Evolutionary conservation across 345 rosid species (phyloP), one percentile per base, ranked within the genome.

Genomic region (Mallotus nudiflorus): DNA sequence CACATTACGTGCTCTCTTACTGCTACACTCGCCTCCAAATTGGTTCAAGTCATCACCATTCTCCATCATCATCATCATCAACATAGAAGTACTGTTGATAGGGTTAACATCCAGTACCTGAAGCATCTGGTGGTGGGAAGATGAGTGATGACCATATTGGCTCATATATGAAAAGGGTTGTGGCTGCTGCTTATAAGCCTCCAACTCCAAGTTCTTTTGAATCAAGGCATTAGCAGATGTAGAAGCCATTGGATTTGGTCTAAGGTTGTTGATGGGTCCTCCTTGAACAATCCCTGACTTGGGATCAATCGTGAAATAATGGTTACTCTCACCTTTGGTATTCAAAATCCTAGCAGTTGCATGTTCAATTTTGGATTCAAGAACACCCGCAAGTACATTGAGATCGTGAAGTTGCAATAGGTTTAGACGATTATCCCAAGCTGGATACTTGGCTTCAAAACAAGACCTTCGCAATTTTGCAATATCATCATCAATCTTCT

Each of bases 361-460:
- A 20, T 4, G 37, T 20, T 79, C 72, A 8, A 73, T 63, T 52
- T 60, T 73, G 12, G 62, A 56, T 3, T 48, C 67, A 25, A 82
- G 27, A 25, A 4, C 28, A 18, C 10, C 10, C 2, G 5, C 48
- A 7, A 75, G 51, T 1, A n/a, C 27, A 67, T 53, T 35, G 4
- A 82, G 68, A 49, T 82, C 59, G 0, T 61, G 52, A 22, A 27
- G 5, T 15, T 60, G 33, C 3, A 70, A 54, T 7, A 25, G 16
- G 6, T 71, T 60, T 27, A 82, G 62, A 18, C 65, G 70, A 45
- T 57, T 48, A 27, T 68, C 73, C 53, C 77, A 70, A 11, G 31
- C 40, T 0, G 77, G 75, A 49, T 66, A 82, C 56, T 71, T 79
- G 0, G 83, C 73, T 27, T 51, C 69, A 52, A 53, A 13, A 29